These are phyloP conservation scores for Colletotrichum gloeosporioides DNA, from an alignment of 2,329 filamentous ascomycete species.

Conservation along the genomic window DNA sequence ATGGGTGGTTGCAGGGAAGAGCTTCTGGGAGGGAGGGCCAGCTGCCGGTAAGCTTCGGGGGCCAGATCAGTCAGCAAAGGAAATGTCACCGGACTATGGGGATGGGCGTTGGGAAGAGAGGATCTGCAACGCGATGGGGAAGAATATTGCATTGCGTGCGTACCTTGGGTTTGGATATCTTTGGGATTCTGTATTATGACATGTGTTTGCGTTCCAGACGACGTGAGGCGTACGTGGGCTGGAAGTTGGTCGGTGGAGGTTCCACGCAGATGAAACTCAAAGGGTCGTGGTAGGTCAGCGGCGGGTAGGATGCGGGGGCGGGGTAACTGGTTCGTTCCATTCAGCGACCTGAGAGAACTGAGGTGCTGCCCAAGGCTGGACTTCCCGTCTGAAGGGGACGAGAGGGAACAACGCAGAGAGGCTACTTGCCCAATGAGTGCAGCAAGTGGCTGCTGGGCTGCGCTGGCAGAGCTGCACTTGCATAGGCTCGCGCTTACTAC, in stretches of 20 bases:
- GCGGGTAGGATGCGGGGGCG: conserved; percentile 1
- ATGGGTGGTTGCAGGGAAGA: conserved; percentile 14
- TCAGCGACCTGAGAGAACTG: not conserved
- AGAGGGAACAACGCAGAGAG: not conserved
- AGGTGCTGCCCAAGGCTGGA: not conserved
- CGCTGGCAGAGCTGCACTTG: not conserved
- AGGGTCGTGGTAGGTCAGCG: not conserved
- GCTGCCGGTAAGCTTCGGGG: conserved; percentile 10
- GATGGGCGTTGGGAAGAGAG: not conserved
- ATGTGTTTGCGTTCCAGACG: conserved; percentile 12
- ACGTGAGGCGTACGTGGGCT: conserved; percentile 6
- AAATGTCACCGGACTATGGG: not conserved
- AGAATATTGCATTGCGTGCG: conserved; percentile 2
- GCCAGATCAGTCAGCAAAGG: conserved; percentile 1
- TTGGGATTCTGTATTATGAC: not conserved
- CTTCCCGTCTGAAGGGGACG: not conserved
- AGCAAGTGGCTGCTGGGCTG: not conserved
- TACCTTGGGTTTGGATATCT: conserved; percentile 3
- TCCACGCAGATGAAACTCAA: conserved; percentile 22
- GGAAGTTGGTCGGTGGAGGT: not conserved
- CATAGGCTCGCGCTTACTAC: not conserved
- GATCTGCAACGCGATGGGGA: not conserved
- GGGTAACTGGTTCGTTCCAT: not conserved
- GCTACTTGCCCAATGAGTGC: not conserved
- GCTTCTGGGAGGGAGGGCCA: conserved; percentile 6